A percentile compares a stretch with the other conserved stretches of the same genome.
Conservation (phyloP, 2,329 filamentous ascomycete genomes). For the Chaetothyriales sp. region DNA sequence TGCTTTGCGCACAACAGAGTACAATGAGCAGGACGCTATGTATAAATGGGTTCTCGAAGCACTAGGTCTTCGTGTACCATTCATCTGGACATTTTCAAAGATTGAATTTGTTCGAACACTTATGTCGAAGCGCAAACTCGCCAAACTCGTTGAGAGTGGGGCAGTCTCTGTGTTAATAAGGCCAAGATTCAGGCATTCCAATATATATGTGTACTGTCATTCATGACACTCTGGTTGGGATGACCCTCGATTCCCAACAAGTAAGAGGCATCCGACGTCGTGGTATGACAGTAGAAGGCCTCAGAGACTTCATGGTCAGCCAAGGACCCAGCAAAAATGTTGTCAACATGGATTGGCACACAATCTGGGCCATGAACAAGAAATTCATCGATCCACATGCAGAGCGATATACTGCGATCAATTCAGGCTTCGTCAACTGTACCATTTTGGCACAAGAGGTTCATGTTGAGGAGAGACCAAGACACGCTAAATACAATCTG, state of each 20-base stretch:
- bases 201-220: too few relatives aligned
- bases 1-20: slow-evolving; percentile 51
- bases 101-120: slow-evolving; percentile 40
- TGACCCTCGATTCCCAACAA: slow-evolving; percentile 38
- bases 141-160: slow-evolving; percentile 36
- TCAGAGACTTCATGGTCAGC: slow-evolving; percentile 37
- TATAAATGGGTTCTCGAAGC: slow-evolving; percentile 39
- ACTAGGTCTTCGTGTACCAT: slow-evolving; percentile 32
- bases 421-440: slow-evolving; percentile 18
- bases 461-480: too few relatives aligned
- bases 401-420: slow-evolving; percentile 22
- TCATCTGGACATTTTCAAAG: slow-evolving; percentile 40
- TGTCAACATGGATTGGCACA: slow-evolving; percentile 37
- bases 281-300: slow-evolving; percentile 36
- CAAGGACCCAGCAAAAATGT: slow-evolving; percentile 37
- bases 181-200: too few relatives aligned
- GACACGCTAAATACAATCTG: slow-evolving; percentile 23
- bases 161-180: slow-evolving; percentile 24
- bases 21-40: slow-evolving; percentile 39
- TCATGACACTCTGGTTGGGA: too few relatives aligned
- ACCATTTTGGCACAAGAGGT: slow-evolving; percentile 20
- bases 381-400: slow-evolving; percentile 59
- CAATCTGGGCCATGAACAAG: slow-evolving; percentile 51
- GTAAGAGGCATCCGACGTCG: slow-evolving; percentile 37
- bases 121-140: slow-evolving; percentile 39